These are phyloP conservation scores for Phaeosphaeria sp. DNA, from an alignment of 2,329 filamentous ascomycete genomes.

Conservation along the genomic window DNA sequence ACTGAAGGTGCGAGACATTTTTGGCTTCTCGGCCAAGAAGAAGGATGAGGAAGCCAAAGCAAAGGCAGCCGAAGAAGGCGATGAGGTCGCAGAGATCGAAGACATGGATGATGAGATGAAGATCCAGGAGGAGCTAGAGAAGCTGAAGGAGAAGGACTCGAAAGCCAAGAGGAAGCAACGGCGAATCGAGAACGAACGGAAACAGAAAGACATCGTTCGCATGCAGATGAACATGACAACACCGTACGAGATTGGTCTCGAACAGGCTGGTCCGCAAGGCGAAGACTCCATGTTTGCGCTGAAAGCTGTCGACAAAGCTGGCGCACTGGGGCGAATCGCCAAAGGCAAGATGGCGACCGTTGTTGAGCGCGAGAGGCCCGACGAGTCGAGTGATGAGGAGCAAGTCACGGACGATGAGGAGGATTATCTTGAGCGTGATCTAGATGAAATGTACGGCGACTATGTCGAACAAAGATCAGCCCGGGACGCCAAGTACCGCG, in stretches of 20 bases:
- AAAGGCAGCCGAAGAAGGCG: conserved; percentile 51
- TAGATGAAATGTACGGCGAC: conserved; percentile 86
- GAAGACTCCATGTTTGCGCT: conserved; percentile 87
- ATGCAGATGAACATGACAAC: conserved; percentile 98
- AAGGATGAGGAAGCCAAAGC: conserved; percentile 56
- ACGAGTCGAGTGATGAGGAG: conserved; percentile 55
- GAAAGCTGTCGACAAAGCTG: conserved; percentile 79
- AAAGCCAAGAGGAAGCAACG: conserved; percentile 82
- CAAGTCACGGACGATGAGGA: conserved; percentile 76
- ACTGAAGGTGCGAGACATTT: conserved; percentile 85
- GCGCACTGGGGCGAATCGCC: conserved; percentile 71
- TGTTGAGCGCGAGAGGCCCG: conserved; percentile 58
- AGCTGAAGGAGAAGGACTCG: conserved; percentile 79
- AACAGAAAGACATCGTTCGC: conserved; percentile 91
- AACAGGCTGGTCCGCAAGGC: conserved; percentile 79
- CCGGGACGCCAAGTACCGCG: conserved; percentile 83
- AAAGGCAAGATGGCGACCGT: conserved; percentile 80
- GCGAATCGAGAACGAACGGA: conserved; percentile 88
- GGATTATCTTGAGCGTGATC: conserved; percentile 81
- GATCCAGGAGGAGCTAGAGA: conserved; percentile 86
- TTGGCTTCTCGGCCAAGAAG: conserved; percentile 84
- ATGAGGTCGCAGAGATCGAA: conserved; percentile 82
- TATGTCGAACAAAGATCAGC: conserved; percentile 83
- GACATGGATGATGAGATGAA: conserved; percentile 94
- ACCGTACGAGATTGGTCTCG: conserved; percentile 94